Conservation (phyloP, 2,329 filamentous ascomycete species). For the Fusarium dimerum region DNA sequence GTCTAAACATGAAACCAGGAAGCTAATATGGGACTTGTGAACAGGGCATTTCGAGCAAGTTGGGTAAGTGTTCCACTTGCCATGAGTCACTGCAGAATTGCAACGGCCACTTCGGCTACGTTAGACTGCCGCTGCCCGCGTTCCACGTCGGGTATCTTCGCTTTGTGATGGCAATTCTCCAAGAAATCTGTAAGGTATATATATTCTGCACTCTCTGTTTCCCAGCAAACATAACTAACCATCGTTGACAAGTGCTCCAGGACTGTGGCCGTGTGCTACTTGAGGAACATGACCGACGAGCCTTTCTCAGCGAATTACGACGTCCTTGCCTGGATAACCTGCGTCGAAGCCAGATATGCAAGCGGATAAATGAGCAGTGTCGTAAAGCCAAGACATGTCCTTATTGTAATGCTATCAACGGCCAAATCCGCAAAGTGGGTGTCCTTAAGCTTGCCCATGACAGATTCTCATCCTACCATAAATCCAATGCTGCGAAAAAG, state of each 20-base stretch:
- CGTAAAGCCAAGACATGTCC: conserved; percentile 83
- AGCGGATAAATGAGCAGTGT: conserved; percentile 86
- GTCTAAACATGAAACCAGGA: too few species aligned
- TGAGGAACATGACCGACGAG: conserved; percentile 74
- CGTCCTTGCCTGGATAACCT: conserved; percentile 84
- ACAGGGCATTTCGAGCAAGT: conserved; percentile 82
- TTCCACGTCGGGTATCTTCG: conserved; percentile 97
- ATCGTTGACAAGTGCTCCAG: conserved; percentile 38
- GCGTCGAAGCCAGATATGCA: conserved; percentile 76
- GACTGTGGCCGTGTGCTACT: conserved; percentile 84
- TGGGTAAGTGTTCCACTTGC: conserved; percentile 78
- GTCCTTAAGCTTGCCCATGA: conserved; percentile 95
- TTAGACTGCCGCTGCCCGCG: conserved; percentile 84
- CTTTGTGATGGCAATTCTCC: conserved; percentile 86
- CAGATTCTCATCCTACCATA: conserved; percentile 86
- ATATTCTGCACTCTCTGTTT: too few species aligned
- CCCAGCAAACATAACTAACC: too few species aligned
- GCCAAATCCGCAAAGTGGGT: conserved; percentile 86
- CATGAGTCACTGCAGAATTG: conserved; percentile 79
- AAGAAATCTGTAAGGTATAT: conserved; percentile 92
- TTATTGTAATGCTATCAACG: conserved; percentile 80
- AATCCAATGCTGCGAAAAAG: conserved; percentile 85
- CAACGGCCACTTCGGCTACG: conserved; percentile 93
- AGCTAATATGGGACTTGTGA: not conserved
- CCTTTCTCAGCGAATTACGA: conserved; percentile 78